Evolutionary conservation across 106 monocot species (phyloP), one percentile per base, ranked within the genome.

Genomic region (Dioscorea dumetorum): DNA sequence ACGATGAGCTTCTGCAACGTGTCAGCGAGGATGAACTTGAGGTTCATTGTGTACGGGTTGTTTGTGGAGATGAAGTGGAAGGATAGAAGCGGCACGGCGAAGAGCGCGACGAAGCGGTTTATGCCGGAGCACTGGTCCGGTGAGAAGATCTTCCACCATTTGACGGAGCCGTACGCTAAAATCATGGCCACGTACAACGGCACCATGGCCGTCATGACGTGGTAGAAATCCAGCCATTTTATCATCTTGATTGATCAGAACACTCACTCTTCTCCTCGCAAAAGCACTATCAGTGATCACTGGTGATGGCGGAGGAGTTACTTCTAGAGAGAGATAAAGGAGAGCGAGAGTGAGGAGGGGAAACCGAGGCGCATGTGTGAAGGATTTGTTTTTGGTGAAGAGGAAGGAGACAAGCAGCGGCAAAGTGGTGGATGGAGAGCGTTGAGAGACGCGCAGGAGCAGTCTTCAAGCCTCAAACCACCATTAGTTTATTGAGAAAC

Each of bases 1-100:
- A 88, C 88, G 10, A 82, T 73, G 12, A 88, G 81, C 67, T 88
- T 88, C 73, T 88, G 88, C 21, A 88, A 81, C 14, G 88, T 84
- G 68, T 88, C 88, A 8, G 88, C 88, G 10, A 84, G 84, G 76
- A 88, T 81, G 79, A 88, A 88, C 1, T 78, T 72, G 54, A 89
- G 59, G 82, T 74, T 89, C 89, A 85, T 89, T 1, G 84, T 62
- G 79, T 79, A 88, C 1, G 81, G 81, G 61, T 88, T 48, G 79
- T 88, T 88, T 33, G 63, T 56, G 21, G 87, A 83, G 76, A 87
- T 87, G 79, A 83, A 83, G 58, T 77, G 87, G 83, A 87, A 87
- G 28, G 87, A 87, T 2, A 87, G 77, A 12, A 87, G 70, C 1
- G 87, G 87, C 18, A 87, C 78, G 16, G 87, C 87, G 74, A 83